Percentiles rank a stretch among this genome's conserved stretches.
phyloP scores from a whole-genome alignment of 371 early-diverging fungal species.

The Circinella umbellata region DNA sequence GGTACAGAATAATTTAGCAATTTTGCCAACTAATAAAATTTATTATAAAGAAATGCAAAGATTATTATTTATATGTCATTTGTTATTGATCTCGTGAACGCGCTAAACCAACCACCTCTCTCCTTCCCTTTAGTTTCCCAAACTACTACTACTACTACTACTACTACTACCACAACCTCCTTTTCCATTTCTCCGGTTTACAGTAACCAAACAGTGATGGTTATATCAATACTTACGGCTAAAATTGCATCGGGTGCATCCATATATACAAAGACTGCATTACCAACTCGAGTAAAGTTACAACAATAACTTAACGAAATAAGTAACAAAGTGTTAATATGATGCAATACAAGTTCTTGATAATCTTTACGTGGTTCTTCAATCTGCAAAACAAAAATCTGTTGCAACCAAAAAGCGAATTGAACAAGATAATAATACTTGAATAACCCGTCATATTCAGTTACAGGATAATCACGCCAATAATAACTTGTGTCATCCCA shows the following conservation, averaged over 20 bases:
- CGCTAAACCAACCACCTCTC: too few relatives aligned
- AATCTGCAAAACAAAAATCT: constrained; percentile 73
- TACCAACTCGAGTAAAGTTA: constrained; percentile 79
- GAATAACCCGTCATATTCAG: constrained; percentile 57
- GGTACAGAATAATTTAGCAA: constrained; percentile 60
- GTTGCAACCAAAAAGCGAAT: constrained; percentile 78
- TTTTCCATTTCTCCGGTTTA: too few relatives aligned
- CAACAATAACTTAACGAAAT: constrained; percentile 67
- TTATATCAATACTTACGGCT: constrained; percentile 59
- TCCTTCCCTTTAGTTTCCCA: too few relatives aligned
- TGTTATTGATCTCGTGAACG: too few relatives aligned
- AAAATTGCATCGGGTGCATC: constrained; percentile 80
- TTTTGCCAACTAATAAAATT: constrained; percentile 56
- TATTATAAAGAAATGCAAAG: neutral
- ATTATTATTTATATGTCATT: too few relatives aligned
- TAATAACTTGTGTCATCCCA: constrained; percentile 71
- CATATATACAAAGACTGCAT: constrained; percentile 78
- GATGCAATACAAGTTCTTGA: constrained; percentile 70
- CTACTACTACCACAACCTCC: too few relatives aligned
- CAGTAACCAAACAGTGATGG: too few relatives aligned
- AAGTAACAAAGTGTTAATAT: constrained; percentile 72
- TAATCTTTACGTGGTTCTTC: constrained; percentile 81
- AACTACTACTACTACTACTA: too few relatives aligned
- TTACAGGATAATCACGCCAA: constrained; percentile 70
- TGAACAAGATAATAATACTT: constrained; percentile 75